Conservation (phyloP, 306 rosid genomes). For the Begonia masoniana region DNA sequence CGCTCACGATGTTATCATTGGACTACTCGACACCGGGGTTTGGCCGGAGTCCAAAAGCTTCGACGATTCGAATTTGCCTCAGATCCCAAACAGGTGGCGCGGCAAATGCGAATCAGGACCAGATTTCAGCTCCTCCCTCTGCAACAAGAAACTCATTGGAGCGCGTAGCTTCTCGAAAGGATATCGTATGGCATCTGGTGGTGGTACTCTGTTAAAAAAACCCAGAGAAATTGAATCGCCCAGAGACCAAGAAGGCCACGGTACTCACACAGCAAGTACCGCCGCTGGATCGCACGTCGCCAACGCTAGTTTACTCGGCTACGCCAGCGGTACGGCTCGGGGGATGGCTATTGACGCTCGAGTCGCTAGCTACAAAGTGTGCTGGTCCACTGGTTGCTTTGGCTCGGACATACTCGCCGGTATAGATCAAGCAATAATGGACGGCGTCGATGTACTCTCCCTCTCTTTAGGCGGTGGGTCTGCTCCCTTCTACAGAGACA, state of each 20-base stretch:
- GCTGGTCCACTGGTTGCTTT: slow-evolving; percentile 71
- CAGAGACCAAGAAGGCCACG: slow-evolving; percentile 76
- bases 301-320: slow-evolving; percentile 61
- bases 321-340: slow-evolving; percentile 66
- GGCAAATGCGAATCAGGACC: slow-evolving; percentile 57
- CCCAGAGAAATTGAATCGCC: slow-evolving; percentile 41
- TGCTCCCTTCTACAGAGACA: slow-evolving; percentile 48
- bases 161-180: slow-evolving; percentile 80
- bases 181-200: slow-evolving; percentile 44
- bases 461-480: slow-evolving; percentile 82
- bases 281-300: slow-evolving; percentile 66
- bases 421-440: slow-evolving; percentile 52
- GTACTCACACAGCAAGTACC: slow-evolving; percentile 84
- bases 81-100: slow-evolving; percentile 55
- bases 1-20: slow-evolving; percentile 54
- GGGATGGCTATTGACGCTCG: slow-evolving; percentile 83
- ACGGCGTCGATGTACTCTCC: slow-evolving; percentile 73
- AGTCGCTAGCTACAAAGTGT: slow-evolving; percentile 54
- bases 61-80: slow-evolving; percentile 52
- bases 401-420: slow-evolving; percentile 80
- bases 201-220: slow-evolving; percentile 12
- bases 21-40: slow-evolving; percentile 72
- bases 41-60: slow-evolving; percentile 92
- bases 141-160: slow-evolving; percentile 85
- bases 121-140: slow-evolving; percentile 27